These are phyloP conservation scores for Chalaropsis thielavioides DNA, from an alignment of 2,329 filamentous ascomycete species.

Conservation along the genomic window DNA sequence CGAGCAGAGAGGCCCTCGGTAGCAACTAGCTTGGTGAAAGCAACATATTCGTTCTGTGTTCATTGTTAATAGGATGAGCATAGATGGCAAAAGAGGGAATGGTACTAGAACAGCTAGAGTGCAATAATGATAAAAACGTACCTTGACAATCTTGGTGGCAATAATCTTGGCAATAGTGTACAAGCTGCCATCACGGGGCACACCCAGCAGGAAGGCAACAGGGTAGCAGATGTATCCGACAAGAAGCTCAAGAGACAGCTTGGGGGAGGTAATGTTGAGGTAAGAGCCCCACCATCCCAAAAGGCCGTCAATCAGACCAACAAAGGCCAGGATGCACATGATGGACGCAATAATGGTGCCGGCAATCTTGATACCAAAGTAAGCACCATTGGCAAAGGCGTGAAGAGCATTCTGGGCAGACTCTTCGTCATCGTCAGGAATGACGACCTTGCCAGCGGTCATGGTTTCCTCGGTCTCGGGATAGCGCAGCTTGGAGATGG, in stretches of 20 bases:
- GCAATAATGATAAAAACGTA: background rate
- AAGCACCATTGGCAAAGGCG: conserved; percentile 71
- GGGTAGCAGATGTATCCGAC: conserved; percentile 67
- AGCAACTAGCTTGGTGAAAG: conserved; percentile 50
- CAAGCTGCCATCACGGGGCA: conserved; percentile 50
- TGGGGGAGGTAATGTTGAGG: conserved; percentile 53
- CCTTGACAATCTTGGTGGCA: conserved; percentile 67
- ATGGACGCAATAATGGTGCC: conserved; percentile 68
- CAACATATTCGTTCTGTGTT: conserved; percentile 71
- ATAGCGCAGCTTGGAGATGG: conserved; percentile 77
- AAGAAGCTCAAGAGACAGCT: conserved; percentile 52
- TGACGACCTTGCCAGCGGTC: conserved; percentile 64
- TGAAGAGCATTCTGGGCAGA: conserved; percentile 68
- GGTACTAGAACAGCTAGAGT: conserved; percentile 1
- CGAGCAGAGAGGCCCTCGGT: conserved; percentile 44
- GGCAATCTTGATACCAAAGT: conserved; percentile 74
- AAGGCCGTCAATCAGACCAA: conserved; percentile 60
- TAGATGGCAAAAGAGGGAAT: conserved; percentile 8
- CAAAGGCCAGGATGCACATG: conserved; percentile 68
- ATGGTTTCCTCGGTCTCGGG: conserved; percentile 78
- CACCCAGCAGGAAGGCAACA: conserved; percentile 66
- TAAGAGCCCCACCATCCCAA: conserved; percentile 76
- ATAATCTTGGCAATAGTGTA: conserved; percentile 65
- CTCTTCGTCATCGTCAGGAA: conserved; percentile 66
- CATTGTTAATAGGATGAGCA: background rate